Percentiles rank a stretch among this genome's conserved stretches.
Conservation (phyloP, 1,284 basidiomycete genomes). For the Apiotrichum sp. region DNA sequence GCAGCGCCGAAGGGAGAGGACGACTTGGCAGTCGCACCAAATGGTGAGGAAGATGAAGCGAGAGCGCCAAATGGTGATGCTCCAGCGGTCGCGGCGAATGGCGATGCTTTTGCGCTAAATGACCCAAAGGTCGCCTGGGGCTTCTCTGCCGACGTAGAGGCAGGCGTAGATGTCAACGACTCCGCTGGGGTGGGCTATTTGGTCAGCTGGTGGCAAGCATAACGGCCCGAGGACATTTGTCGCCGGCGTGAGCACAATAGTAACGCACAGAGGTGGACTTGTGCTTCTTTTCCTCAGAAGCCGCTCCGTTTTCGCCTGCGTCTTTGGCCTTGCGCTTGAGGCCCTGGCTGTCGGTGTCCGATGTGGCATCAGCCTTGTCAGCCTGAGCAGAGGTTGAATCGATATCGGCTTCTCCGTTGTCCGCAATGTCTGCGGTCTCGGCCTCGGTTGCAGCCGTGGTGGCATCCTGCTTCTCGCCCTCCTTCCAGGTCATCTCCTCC, state of each 20-base stretch:
- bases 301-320: constrained; percentile 22
- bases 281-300: constrained; percentile 20
- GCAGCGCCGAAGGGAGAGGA: constrained; percentile 28
- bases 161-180: not conserved
- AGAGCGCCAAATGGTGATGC: constrained; percentile 23
- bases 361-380: constrained; percentile 9
- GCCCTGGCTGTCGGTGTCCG: constrained; percentile 14
- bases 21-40: constrained; percentile 10
- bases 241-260: not conserved
- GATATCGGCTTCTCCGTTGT: no score
- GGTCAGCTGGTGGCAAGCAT: not conserved
- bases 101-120: constrained; percentile 45
- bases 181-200: constrained; percentile 4
- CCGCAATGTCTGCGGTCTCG: constrained; percentile 6
- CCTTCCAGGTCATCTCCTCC: constrained; percentile 39
- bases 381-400: constrained; percentile 3
- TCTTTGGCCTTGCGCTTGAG: constrained; percentile 39
- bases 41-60: constrained; percentile 28
- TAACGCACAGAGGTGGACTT: constrained; percentile 18
- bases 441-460: not conserved
- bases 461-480: constrained; percentile 35
- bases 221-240: not conserved
- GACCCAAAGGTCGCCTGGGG: constrained; percentile 52
- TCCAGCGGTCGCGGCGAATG: constrained; percentile 13
- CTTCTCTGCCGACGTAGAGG: constrained; percentile 23